Evolutionary conservation across 192 early-diverging fungal genomes (phyloP).

Genomic region (Entomortierella chlamydospora): DNA sequence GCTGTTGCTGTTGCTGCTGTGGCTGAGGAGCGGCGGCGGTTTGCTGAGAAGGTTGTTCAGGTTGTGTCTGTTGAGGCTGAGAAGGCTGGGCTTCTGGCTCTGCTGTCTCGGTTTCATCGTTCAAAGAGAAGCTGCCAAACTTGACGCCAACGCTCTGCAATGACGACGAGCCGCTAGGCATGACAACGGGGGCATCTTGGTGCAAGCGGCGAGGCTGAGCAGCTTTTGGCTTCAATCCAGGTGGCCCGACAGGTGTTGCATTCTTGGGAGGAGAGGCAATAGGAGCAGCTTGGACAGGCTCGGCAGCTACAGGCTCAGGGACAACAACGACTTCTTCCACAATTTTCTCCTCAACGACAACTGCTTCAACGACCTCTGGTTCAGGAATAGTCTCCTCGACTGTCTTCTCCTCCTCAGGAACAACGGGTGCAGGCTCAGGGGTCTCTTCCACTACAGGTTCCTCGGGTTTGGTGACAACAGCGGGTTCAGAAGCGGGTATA

Average conservation of each 20-base stretch:
- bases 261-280: conserved; percentile 21
- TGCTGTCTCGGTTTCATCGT: conserved; percentile 58
- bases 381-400: conserved; percentile 5
- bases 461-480: conserved; percentile 14
- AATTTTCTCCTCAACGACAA: conserved; percentile 17
- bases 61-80: conserved; percentile 20
- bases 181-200: conserved; percentile 93
- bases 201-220: conserved; percentile 77
- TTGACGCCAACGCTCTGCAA: conserved; percentile 78
- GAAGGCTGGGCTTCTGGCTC: conserved; percentile 16
- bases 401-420: background rate
- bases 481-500: conserved; percentile 54
- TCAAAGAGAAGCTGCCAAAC: conserved; percentile 84
- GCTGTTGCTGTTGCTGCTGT: conserved; percentile 17
- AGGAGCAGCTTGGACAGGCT: conserved; percentile 20
- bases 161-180: conserved; percentile 77
- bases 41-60: conserved; percentile 15
- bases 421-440: conserved; percentile 16
- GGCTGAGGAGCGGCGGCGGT: conserved; percentile 6
- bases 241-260: conserved; percentile 48
- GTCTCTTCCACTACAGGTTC: conserved; percentile 39
- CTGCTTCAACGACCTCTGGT: conserved; percentile 30
- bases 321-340: conserved; percentile 19
- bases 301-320: conserved; percentile 9
- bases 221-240: conserved; percentile 58